Evolutionary conservation across 1,284 basidiomycete species (phyloP).

Genomic region (Tylopilus sp.): DNA sequence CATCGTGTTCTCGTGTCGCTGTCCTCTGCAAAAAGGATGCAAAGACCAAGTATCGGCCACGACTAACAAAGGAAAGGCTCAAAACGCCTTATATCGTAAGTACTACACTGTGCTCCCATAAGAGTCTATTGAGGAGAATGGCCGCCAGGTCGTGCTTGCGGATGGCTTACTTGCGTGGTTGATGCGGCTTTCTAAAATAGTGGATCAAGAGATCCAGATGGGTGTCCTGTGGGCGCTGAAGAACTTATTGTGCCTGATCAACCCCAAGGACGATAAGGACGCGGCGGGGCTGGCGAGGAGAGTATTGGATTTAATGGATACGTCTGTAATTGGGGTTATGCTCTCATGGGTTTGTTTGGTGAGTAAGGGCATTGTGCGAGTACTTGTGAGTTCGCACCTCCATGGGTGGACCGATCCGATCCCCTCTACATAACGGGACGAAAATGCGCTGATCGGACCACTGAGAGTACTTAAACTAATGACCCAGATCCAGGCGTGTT

Average conservation of each 20-base stretch:
- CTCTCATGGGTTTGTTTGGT: no score
- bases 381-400: no score
- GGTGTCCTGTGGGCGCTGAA: conserved; percentile 81
- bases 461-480: no score
- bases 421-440: no score
- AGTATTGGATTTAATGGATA: conserved; percentile 46
- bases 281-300: conserved; percentile 51
- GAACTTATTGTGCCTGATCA: conserved; percentile 55
- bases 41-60: conserved; percentile 81
- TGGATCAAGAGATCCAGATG: conserved; percentile 55
- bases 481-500: no score
- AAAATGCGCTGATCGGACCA: no score
- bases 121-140: background rate
- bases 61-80: conserved; percentile 83
- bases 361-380: no score
- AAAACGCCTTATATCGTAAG: conserved; percentile 74
- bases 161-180: conserved; percentile 63
- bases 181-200: conserved; percentile 49
- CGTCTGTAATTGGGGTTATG: conserved; percentile 22
- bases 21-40: conserved; percentile 79
- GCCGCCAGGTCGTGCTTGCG: conserved; percentile 42
- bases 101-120: conserved; percentile 5
- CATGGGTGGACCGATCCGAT: no score
- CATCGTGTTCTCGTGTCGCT: conserved; percentile 61
- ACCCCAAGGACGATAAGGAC: conserved; percentile 49